Conservation (phyloP, 805 yeast species). For the Hanseniaspora guilliermondii region DNA sequence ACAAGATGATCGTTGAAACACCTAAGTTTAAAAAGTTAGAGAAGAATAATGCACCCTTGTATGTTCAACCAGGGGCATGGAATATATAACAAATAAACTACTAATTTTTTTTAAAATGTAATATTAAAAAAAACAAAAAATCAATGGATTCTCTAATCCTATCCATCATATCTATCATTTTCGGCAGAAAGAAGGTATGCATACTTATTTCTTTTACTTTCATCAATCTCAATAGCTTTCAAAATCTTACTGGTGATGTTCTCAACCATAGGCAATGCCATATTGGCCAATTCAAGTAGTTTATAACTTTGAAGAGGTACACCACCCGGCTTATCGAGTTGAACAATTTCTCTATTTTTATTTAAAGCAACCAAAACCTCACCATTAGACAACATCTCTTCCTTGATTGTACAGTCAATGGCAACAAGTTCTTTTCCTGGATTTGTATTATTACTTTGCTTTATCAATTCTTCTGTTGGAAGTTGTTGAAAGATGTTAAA, state of each 20-base stretch:
- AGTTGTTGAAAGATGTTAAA: slow-evolving; percentile 71
- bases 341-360: slow-evolving; percentile 83
- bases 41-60: background rate
- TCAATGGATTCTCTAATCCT: background rate
- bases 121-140: too few species aligned
- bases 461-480: slow-evolving; percentile 54
- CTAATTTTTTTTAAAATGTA: background rate
- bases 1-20: background rate
- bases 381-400: slow-evolving; percentile 68
- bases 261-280: slow-evolving; percentile 54
- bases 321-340: slow-evolving; percentile 83
- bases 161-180: slow-evolving; percentile 20
- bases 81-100: background rate
- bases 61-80: slow-evolving; percentile 1
- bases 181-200: slow-evolving; percentile 26
- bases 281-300: slow-evolving; percentile 54
- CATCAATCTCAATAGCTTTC: slow-evolving; percentile 42
- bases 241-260: slow-evolving; percentile 53
- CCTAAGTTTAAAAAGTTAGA: background rate
- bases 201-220: slow-evolving; percentile 33
- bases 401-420: slow-evolving; percentile 65
- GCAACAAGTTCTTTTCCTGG: slow-evolving; percentile 46
- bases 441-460: slow-evolving; percentile 35
- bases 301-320: slow-evolving; percentile 61
- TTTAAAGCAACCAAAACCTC: slow-evolving; percentile 74